These are phyloP conservation scores for Suhomyces pyralidae DNA, from an alignment of 805 yeast species.

Conservation along the genomic window DNA sequence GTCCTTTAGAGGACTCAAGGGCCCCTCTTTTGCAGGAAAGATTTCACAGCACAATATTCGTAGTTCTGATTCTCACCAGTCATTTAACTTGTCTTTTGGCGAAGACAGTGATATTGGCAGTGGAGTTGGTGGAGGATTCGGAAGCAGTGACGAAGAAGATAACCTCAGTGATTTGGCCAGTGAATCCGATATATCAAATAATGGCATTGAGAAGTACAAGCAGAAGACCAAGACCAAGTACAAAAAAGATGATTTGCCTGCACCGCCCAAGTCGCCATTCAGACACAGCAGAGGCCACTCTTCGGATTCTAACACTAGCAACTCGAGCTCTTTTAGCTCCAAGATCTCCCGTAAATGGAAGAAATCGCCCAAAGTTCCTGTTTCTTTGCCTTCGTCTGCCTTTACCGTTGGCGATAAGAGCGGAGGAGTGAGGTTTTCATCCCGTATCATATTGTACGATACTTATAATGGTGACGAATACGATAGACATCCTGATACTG, in stretches of 20 bases:
- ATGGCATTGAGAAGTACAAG: neutral
- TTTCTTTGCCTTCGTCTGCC: neutral
- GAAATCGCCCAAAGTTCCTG: slow-evolving; percentile 14
- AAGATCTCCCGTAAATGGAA: slow-evolving; percentile 27
- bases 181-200: slow-evolving; percentile 14
- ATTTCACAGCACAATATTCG: slow-evolving; percentile 27
- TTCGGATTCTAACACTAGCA: slow-evolving; percentile 19
- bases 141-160: slow-evolving; percentile 19
- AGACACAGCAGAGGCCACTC: slow-evolving; percentile 32
- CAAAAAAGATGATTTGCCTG: slow-evolving; percentile 9
- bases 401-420: neutral
- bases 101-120: slow-evolving; percentile 24
- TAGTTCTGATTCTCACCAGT: slow-evolving; percentile 39
- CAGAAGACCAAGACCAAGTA: neutral
- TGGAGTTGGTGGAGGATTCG: slow-evolving; percentile 41
- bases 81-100: slow-evolving; percentile 37
- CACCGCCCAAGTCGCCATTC: slow-evolving; percentile 19
- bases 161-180: slow-evolving; percentile 18
- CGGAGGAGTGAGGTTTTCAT: slow-evolving; percentile 61
- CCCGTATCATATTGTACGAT: slow-evolving; percentile 78
- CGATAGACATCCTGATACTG: slow-evolving; percentile 89
- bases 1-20: slow-evolving; percentile 63
- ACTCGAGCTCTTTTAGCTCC: slow-evolving; percentile 31
- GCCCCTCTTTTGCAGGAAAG: slow-evolving; percentile 51
- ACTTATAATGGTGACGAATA: slow-evolving; percentile 82